A percentile compares a stretch with the other conserved stretches of the same genome.
phyloP scores from a whole-genome alignment of 73 alveolate species.

The Tetrahymena borealis region DNA sequence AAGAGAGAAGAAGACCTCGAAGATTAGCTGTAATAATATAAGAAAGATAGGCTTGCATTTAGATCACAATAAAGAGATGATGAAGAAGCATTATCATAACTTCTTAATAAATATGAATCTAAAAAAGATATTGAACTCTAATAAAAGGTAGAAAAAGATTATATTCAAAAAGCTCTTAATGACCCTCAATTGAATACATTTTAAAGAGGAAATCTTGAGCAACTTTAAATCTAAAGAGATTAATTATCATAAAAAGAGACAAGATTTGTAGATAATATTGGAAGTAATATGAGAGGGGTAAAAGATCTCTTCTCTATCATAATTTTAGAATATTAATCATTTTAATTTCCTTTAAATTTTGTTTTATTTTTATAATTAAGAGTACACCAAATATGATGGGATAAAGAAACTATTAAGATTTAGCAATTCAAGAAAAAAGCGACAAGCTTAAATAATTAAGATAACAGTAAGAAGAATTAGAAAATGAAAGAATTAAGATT shows the following conservation, averaged over 20 bases:
- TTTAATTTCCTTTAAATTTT: background rate
- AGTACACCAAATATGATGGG: constrained; percentile 11
- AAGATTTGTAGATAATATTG: constrained; percentile 19
- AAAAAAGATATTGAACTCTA: constrained; percentile 26
- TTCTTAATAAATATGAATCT: constrained; percentile 16
- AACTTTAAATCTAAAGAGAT: constrained; percentile 22
- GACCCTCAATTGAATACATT: constrained; percentile 1
- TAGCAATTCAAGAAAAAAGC: background rate
- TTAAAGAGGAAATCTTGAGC: constrained; percentile 19
- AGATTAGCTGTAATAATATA: constrained; percentile 9
- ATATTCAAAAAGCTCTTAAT: constrained; percentile 16
- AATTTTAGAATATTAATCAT: background rate
- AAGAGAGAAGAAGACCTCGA: constrained; percentile 38
- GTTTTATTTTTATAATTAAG: background rate
- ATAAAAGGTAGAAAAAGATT: constrained; percentile 29
- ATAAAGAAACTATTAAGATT: background rate
- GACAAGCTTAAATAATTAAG: background rate
- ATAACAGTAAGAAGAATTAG: constrained; percentile 17
- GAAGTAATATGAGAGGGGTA: constrained; percentile 23
- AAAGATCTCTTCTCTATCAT: background rate
- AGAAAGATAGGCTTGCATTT: constrained; percentile 25
- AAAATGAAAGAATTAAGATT: constrained; percentile 14
- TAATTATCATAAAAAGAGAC: constrained; percentile 10
- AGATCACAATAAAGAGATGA: constrained; percentile 21
- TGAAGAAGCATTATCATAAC: constrained; percentile 13